Percentiles rank a stretch among this genome's conserved stretches.
Evolutionary conservation across 164 flowering plant genomes (phyloP).

Genomic region (Buxus sempervirens): DNA sequence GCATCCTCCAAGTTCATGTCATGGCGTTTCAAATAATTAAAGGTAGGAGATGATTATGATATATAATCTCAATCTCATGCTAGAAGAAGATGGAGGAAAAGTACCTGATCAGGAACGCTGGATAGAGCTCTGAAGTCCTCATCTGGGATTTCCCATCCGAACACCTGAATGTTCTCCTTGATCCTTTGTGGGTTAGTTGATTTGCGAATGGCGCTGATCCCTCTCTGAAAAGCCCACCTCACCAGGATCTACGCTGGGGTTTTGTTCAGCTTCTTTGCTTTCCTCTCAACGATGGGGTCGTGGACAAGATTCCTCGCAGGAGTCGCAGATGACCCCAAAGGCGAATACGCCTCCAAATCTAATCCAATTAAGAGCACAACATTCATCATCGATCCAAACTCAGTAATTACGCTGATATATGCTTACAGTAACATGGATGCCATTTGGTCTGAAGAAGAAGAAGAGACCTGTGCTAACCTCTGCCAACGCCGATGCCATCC

Average conservation of each 20-base stretch:
- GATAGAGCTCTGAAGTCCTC: conserved; percentile 31
- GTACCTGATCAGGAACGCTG: conserved; percentile 36
- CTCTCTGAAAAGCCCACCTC: conserved; percentile 48
- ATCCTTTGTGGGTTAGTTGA: conserved; percentile 31
- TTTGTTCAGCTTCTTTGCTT: conserved; percentile 50
- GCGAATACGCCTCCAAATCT: conserved; percentile 42
- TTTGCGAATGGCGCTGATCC: conserved; percentile 48
- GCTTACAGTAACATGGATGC: too few species aligned
- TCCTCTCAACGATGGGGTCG: conserved; percentile 26
- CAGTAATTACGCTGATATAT: too few species aligned
- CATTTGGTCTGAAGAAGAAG: too few species aligned
- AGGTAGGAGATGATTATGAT: too few species aligned
- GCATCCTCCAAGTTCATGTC: too few species aligned
- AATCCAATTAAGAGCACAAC: too few species aligned
- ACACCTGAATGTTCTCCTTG: conserved; percentile 37
- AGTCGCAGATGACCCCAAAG: conserved; percentile 32
- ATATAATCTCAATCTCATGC: too few species aligned
- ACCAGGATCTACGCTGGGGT: conserved; percentile 44
- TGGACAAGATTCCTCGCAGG: conserved; percentile 42
- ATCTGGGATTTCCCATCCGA: conserved; percentile 45
- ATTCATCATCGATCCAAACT: too few species aligned
- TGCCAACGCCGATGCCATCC: too few species aligned
- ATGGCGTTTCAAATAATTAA: too few species aligned
- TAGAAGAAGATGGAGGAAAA: too few species aligned
- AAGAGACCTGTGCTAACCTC: too few species aligned